A percentile compares a stretch with the other conserved stretches of the same genome.
phyloP scores from a whole-genome alignment of 2,329 filamentous ascomycete species.

The Aureobasidium pullulans region DNA sequence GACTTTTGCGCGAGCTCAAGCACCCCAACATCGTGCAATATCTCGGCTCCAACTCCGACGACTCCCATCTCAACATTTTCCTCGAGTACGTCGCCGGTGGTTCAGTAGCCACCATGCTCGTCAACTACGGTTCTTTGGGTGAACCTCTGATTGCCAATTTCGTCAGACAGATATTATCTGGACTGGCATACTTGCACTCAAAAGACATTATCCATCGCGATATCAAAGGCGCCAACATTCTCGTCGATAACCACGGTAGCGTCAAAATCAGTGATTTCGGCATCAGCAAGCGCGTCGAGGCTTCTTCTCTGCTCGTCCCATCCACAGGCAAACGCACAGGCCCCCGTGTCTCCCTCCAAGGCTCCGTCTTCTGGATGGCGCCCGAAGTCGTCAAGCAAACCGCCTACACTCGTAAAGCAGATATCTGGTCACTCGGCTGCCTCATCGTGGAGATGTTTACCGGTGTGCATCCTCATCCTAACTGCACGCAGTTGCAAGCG shows the following conservation, averaged over 20 bases:
- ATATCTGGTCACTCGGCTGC: conserved; percentile 97
- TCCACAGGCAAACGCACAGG: conserved; percentile 43
- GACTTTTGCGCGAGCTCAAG: conserved; percentile 83
- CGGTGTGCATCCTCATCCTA: conserved; percentile 89
- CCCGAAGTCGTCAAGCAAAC: conserved; percentile 98
- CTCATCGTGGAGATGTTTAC: conserved; percentile 99
- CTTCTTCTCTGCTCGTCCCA: conserved; percentile 43
- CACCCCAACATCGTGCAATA: conserved; percentile 98
- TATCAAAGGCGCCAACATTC: conserved; percentile 97
- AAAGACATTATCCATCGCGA: conserved; percentile 96
- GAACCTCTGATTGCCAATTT: conserved; percentile 95
- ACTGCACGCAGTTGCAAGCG: conserved; percentile 92
- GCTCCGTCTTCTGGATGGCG: conserved; percentile 99
- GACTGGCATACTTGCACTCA: conserved; percentile 86
- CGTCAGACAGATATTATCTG: conserved; percentile 88
- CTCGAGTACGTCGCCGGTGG: conserved; percentile 97
- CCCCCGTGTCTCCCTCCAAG: conserved; percentile 73
- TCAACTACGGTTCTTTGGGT: conserved; percentile 91
- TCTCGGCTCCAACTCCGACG: conserved; percentile 85
- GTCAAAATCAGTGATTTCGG: conserved; percentile 99
- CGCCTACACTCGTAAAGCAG: conserved; percentile 94
- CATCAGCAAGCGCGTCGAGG: conserved; percentile 95
- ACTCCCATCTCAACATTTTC: conserved; percentile 96
- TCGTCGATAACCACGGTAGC: conserved; percentile 97
- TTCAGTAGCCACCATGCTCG: conserved; percentile 96